Conservation (phyloP, 257 asterid genomes). For the Scutellaria baicalensis region DNA sequence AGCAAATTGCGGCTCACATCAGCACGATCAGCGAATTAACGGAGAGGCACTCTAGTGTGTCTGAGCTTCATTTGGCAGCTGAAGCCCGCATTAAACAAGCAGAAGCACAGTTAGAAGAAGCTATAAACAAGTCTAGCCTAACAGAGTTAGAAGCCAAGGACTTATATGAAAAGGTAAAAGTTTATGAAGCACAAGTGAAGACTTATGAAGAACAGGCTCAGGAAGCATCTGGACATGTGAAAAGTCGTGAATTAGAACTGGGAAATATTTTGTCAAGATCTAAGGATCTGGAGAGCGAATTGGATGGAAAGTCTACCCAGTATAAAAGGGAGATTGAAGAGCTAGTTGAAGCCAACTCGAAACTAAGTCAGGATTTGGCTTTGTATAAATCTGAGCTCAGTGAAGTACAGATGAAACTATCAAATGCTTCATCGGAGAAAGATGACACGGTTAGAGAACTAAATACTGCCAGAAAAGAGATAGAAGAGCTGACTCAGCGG, state of each 20-base stretch:
- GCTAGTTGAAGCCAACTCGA: constrained; percentile 42
- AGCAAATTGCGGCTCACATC: constrained; percentile 56
- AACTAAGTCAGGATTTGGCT: constrained; percentile 55
- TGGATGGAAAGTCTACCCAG: constrained; percentile 36
- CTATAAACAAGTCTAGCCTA: constrained; percentile 36
- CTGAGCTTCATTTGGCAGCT: constrained; percentile 54
- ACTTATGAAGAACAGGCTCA: constrained; percentile 45
- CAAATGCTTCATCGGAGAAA: constrained; percentile 40
- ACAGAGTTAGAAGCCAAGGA: constrained; percentile 75
- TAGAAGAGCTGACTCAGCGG: constrained; percentile 49
- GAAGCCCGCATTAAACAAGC: constrained; percentile 56
- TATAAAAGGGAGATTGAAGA: constrained; percentile 45
- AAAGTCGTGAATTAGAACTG: constrained; percentile 45
- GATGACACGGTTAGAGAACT: constrained; percentile 36
- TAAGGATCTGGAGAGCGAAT: constrained; percentile 48
- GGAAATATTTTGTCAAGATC: constrained; percentile 42
- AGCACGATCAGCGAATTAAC: constrained; percentile 55
- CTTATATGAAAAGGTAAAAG: constrained; percentile 46
- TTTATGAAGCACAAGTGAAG: constrained; percentile 52
- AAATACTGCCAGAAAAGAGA: constrained; percentile 38
- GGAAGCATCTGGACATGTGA: constrained; percentile 42
- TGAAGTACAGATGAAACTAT: constrained; percentile 35
- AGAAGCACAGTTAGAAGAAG: constrained; percentile 60
- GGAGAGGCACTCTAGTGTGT: constrained; percentile 54
- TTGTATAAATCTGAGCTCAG: constrained; percentile 44